Conservation (phyloP, 1,284 basidiomycete species). For the Cutaneotrichosporon spelunceum region DNA sequence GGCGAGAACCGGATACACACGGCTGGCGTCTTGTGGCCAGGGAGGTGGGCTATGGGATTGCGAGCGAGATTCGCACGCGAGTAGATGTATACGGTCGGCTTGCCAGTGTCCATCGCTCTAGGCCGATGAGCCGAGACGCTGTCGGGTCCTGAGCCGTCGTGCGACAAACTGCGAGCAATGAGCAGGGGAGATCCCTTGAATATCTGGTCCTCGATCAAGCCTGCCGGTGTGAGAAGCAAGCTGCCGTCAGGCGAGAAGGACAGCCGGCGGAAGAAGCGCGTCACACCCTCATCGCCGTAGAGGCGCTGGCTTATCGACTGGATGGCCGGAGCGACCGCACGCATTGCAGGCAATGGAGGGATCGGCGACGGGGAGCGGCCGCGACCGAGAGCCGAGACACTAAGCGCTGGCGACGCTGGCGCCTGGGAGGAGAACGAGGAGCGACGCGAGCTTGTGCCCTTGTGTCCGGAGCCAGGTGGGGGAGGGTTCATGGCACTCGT, state of each 20-base stretch:
- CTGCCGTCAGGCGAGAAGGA: slow-evolving; percentile 94
- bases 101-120: slow-evolving; percentile 54
- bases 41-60: slow-evolving; percentile 87
- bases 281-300: slow-evolving; percentile 93
- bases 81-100: slow-evolving; percentile 85
- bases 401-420: slow-evolving; percentile 45
- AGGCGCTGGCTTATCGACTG: slow-evolving; percentile 58
- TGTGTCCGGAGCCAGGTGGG: slow-evolving; percentile 37
- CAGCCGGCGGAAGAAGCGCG: slow-evolving; percentile 91
- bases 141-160: slow-evolving; percentile 34
- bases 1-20: slow-evolving; percentile 93
- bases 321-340: slow-evolving; percentile 47
- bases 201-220: slow-evolving; percentile 88
- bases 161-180: slow-evolving; percentile 41
- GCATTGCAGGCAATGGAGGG: slow-evolving; percentile 82
- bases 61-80: slow-evolving; percentile 87
- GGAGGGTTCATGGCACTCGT: slow-evolving; percentile 49
- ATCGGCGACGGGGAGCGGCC: slow-evolving; percentile 86
- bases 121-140: slow-evolving; percentile 16
- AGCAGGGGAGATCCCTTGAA: slow-evolving; percentile 55
- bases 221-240: slow-evolving; percentile 88
- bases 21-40: slow-evolving; percentile 92
- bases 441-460: slow-evolving; percentile 62
- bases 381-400: slow-evolving; percentile 35
- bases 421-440: slow-evolving; percentile 73